These are phyloP conservation scores for Elsinoe australis DNA, from an alignment of 2,329 filamentous ascomycete species.

Conservation along the genomic window DNA sequence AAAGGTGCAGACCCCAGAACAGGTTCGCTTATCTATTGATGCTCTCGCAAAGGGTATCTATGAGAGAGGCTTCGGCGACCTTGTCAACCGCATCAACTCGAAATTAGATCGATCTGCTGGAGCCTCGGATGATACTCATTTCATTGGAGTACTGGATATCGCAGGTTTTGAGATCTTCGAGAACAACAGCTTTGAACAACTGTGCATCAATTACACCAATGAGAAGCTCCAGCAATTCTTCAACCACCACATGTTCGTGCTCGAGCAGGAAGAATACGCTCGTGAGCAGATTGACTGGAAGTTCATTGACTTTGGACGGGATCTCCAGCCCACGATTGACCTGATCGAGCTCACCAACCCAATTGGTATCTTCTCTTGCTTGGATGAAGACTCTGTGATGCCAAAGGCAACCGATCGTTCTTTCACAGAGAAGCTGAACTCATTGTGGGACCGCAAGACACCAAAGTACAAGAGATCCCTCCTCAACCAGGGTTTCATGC, in stretches of 20 bases:
- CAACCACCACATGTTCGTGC: constrained; percentile 99
- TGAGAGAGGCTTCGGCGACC: constrained; percentile 86
- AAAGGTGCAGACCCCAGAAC: constrained; percentile 94
- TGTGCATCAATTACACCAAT: constrained; percentile 99
- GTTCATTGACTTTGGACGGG: constrained; percentile 97
- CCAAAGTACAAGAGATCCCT: constrained; percentile 85
- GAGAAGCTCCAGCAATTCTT: constrained; percentile 99
- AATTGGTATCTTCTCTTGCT: constrained; percentile 95
- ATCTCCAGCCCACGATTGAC: constrained; percentile 95
- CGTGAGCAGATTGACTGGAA: constrained; percentile 98
- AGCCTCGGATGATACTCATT: constrained; percentile 79
- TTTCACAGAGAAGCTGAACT: constrained; percentile 96
- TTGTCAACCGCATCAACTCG: constrained; percentile 84
- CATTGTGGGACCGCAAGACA: constrained; percentile 92
- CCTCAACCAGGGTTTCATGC: constrained; percentile 82
- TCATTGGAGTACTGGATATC: constrained; percentile 97
- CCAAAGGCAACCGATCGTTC: constrained; percentile 95
- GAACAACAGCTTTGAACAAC: constrained; percentile 94
- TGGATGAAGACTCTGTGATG: constrained; percentile 98
- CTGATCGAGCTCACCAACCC: constrained; percentile 93
- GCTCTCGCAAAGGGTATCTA: constrained; percentile 96
- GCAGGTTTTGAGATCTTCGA: constrained; percentile 99
- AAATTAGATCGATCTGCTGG: constrained; percentile 82
- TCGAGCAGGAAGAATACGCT: constrained; percentile 97
- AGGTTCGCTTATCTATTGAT: constrained; percentile 82